Conservation (phyloP, 129 eudicot genomes). For the Tanacetum coccineum region DNA sequence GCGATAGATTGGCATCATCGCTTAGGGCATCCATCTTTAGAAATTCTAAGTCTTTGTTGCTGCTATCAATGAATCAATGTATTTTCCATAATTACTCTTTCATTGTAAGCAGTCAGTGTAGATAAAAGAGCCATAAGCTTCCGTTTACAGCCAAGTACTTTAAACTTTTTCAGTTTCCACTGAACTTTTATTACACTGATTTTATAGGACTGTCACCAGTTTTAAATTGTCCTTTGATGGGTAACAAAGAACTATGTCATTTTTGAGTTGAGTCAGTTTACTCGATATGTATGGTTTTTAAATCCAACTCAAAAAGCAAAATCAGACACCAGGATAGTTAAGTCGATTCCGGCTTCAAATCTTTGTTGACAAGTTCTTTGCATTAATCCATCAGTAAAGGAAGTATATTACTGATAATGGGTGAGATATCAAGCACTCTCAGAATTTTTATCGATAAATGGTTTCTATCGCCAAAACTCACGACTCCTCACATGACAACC, state of each 20-base stretch:
- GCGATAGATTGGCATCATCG: constrained; percentile 4
- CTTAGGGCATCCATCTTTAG: too few species aligned
- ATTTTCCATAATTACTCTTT: too few species aligned
- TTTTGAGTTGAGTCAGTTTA: neutral
- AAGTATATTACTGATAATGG: too few species aligned
- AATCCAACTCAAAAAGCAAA: constrained; percentile 9
- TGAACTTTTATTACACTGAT: constrained; percentile 1
- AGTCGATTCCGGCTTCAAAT: neutral
- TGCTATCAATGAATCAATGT: too few species aligned
- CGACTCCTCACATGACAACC: neutral
- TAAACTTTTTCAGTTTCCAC: neutral
- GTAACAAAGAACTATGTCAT: neutral
- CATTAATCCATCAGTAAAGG: too few species aligned
- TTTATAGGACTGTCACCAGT: constrained; percentile 1
- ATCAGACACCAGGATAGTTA: neutral
- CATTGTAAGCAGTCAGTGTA: neutral
- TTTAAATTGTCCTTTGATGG: neutral
- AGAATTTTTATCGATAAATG: neutral
- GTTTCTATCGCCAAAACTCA: neutral
- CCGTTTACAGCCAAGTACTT: neutral
- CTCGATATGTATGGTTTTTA: constrained; percentile 16
- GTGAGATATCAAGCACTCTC: constrained; percentile 2
- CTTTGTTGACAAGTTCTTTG: constrained; percentile 3
- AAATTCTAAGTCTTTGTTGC: too few species aligned
- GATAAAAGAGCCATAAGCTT: constrained; percentile 12